Conservation (phyloP, 2,329 filamentous ascomycete species). For the Ophiostoma fasciatum region DNA sequence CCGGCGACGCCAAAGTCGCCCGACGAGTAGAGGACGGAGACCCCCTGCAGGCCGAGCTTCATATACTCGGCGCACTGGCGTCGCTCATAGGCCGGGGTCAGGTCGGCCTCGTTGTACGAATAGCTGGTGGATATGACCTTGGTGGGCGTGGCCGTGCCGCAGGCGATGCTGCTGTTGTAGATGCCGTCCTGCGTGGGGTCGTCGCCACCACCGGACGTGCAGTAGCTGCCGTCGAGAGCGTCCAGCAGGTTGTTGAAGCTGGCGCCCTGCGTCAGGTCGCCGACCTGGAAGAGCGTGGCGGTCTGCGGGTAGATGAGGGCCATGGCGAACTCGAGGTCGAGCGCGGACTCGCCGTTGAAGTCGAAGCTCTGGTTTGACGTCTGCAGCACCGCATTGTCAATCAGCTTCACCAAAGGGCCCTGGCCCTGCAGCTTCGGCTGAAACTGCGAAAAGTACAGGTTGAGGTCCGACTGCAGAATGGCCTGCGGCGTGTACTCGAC, state of each 20-base stretch:
- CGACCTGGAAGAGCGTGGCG: slow-evolving; percentile 33
- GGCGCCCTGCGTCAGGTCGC: slow-evolving; percentile 20
- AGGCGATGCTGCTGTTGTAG: too few relatives aligned
- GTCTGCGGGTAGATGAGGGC: slow-evolving; percentile 35
- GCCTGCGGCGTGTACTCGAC: slow-evolving; percentile 40
- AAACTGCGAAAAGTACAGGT: slow-evolving; percentile 32
- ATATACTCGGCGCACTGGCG: slow-evolving; percentile 42
- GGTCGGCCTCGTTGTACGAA: slow-evolving; percentile 34
- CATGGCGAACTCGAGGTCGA: slow-evolving; percentile 25
- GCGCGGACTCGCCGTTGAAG: slow-evolving; percentile 23
- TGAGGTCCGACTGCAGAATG: slow-evolving; percentile 33
- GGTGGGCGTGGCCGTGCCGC: slow-evolving; percentile 27
- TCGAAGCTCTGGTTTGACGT: slow-evolving; percentile 21
- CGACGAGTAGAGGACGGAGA: slow-evolving; percentile 33
- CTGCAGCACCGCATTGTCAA: slow-evolving; percentile 22
- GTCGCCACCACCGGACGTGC: slow-evolving; percentile 25
- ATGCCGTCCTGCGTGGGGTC: slow-evolving; percentile 20
- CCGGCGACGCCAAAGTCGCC: slow-evolving; percentile 34
- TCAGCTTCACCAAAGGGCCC: slow-evolving; percentile 20
- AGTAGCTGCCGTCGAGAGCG: slow-evolving; percentile 31
- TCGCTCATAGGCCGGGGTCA: slow-evolving; percentile 30
- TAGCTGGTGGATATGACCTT: slow-evolving; percentile 42
- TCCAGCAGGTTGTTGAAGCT: slow-evolving; percentile 20
- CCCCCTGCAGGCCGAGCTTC: slow-evolving; percentile 39
- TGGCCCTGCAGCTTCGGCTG: slow-evolving; percentile 24